Percentiles rank a stretch among this genome's conserved stretches.
phyloP scores from a whole-genome alignment of 2,329 filamentous ascomycete species.

The Ceratocystis papillata region DNA sequence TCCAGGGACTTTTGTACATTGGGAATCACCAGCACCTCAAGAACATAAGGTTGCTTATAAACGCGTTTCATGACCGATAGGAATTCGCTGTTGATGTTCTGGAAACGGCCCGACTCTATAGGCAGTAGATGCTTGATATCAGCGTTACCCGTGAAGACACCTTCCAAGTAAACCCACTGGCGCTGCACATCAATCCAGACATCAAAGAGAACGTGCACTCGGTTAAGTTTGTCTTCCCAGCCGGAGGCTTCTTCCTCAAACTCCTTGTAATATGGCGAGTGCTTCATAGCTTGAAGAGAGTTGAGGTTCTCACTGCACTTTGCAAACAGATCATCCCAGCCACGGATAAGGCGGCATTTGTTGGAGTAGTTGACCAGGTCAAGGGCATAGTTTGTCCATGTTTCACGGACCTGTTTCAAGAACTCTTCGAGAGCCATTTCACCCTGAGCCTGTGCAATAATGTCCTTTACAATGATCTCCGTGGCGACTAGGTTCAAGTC shows the following conservation, averaged over 20 bases:
- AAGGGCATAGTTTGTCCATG: slow-evolving; percentile 88
- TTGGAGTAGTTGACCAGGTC: slow-evolving; percentile 96
- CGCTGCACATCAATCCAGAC: slow-evolving; percentile 99
- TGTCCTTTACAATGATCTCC: slow-evolving; percentile 78
- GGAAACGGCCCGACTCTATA: slow-evolving; percentile 91
- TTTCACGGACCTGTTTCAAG: slow-evolving; percentile 88
- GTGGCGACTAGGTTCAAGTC: slow-evolving; percentile 83
- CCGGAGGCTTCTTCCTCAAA: slow-evolving; percentile 94
- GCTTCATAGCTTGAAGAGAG: slow-evolving; percentile 94
- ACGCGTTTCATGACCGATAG: slow-evolving; percentile 99
- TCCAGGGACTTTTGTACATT: slow-evolving; percentile 94
- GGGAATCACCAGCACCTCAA: slow-evolving; percentile 91
- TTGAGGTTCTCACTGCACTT: slow-evolving; percentile 98
- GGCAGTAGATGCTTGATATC: slow-evolving; percentile 98
- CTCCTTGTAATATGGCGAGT: slow-evolving; percentile 98
- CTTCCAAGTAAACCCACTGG: slow-evolving; percentile 98
- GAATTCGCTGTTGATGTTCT: slow-evolving; percentile 99
- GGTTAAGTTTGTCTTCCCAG: slow-evolving; percentile 97
- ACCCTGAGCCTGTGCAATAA: slow-evolving; percentile 89
- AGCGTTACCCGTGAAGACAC: slow-evolving; percentile 95
- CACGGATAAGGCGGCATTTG: slow-evolving; percentile 92
- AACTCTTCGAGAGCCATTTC: slow-evolving; percentile 99
- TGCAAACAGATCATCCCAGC: slow-evolving; percentile 95
- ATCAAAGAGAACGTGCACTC: slow-evolving; percentile 94
- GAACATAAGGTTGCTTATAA: slow-evolving; percentile 86